Evolutionary conservation across 768 basidiomycete genomes (phyloP).

Genomic region (Agrocybe praecox): DNA sequence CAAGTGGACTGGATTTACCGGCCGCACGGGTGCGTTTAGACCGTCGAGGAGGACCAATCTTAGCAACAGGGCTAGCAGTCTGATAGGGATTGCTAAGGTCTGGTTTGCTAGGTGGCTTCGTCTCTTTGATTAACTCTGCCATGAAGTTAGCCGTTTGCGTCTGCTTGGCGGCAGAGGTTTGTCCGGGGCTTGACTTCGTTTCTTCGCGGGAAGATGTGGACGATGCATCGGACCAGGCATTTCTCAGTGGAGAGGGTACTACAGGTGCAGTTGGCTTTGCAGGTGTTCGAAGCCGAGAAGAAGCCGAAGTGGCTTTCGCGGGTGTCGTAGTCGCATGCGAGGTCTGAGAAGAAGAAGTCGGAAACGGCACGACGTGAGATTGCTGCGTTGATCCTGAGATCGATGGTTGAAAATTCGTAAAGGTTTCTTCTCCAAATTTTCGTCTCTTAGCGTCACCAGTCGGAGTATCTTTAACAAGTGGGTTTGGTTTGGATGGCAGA

Average conservation of each 20-base stretch:
- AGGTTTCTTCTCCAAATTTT: constrained; percentile 52
- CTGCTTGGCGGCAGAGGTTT: constrained; percentile 38
- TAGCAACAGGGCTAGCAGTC: constrained; percentile 64
- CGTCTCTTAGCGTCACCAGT: constrained; percentile 59
- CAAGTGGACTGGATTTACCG: constrained; percentile 37
- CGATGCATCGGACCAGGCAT: constrained; percentile 63
- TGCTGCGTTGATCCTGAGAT: constrained; percentile 14
- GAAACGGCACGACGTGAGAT: constrained; percentile 32
- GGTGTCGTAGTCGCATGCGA: constrained; percentile 25
- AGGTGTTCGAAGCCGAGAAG: constrained; percentile 42
- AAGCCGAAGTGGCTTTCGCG: constrained; percentile 23
- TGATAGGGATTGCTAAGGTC: constrained; percentile 83
- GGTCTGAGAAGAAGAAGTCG: constrained; percentile 30
- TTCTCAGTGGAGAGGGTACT: constrained; percentile 74
- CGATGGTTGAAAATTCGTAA: constrained; percentile 29
- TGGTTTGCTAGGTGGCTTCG: constrained; percentile 61
- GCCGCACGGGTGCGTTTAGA: constrained; percentile 45
- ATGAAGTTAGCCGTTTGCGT: constrained; percentile 72
- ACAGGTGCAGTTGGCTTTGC: constrained; percentile 64
- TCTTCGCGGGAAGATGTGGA: constrained; percentile 37
- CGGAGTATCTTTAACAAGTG: constrained; percentile 36
- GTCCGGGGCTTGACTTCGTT: constrained; percentile 24
- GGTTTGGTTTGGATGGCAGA: constrained; percentile 41
- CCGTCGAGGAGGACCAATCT: constrained; percentile 42
- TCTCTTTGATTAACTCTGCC: constrained; percentile 71